Evolutionary conservation across 1,139 yeast species (phyloP).

Genomic region (Diutina catenulata): DNA sequence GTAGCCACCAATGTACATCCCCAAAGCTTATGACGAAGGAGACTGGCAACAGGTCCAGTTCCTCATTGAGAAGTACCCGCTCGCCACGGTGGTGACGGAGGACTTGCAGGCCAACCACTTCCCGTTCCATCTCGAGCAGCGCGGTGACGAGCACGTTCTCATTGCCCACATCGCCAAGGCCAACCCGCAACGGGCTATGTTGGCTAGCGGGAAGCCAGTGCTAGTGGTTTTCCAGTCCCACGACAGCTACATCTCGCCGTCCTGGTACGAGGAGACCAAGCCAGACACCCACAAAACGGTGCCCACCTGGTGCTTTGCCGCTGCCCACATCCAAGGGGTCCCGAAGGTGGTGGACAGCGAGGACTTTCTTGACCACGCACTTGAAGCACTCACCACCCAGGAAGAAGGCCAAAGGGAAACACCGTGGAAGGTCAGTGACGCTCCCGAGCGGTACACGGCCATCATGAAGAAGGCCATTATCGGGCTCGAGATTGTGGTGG

Average conservation of each 20-base stretch:
- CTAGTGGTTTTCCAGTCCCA: constrained; percentile 44
- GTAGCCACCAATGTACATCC: constrained; percentile 12
- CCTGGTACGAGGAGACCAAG: constrained; percentile 40
- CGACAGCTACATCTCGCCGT: constrained; percentile 47
- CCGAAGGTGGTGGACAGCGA: constrained; percentile 36
- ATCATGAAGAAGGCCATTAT: constrained; percentile 40
- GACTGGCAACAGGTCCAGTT: constrained; percentile 29
- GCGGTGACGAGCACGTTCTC: constrained; percentile 28
- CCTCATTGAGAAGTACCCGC: constrained; percentile 35
- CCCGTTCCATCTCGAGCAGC: constrained; percentile 37
- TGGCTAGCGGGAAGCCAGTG: constrained; percentile 28
- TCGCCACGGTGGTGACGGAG: constrained; percentile 42
- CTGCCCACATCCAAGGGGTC: constrained; percentile 48
- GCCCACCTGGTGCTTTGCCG: constrained; percentile 65
- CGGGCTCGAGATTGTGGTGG: constrained; percentile 46
- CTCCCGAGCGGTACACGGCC: constrained; percentile 40
- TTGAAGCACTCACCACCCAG: constrained; percentile 34
- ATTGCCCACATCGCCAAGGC: constrained; percentile 47
- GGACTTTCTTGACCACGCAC: constrained; percentile 35
- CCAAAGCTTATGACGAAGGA: constrained; percentile 14
- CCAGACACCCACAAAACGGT: constrained; percentile 53
- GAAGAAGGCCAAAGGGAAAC: constrained; percentile 32
- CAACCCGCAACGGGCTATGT: constrained; percentile 41
- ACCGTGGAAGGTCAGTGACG: constrained; percentile 48
- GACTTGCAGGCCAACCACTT: constrained; percentile 39